Percentiles rank a stretch among this genome's conserved stretches.
Conservation (phyloP, 768 basidiomycete genomes). For the Pleurotus tuoliensis region DNA sequence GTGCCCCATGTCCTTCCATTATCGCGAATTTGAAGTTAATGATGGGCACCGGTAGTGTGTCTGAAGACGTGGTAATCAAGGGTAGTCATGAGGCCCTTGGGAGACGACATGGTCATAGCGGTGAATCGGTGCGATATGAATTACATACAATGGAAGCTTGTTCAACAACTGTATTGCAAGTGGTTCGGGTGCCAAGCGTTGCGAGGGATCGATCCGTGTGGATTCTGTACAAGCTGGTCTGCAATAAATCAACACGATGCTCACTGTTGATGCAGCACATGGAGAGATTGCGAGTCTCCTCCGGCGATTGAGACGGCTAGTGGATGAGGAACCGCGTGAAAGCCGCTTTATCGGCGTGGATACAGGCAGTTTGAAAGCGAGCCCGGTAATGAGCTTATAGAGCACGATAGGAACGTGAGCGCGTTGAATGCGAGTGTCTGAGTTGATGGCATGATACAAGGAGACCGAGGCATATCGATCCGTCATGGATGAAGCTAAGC, state of each 20-base stretch:
- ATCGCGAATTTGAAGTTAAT: too few species aligned
- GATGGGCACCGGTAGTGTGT: too few species aligned
- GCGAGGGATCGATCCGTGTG: conserved; percentile 2
- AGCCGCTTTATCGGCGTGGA: conserved; percentile 6
- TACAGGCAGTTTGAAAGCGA: not conserved
- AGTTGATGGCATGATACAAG: not conserved
- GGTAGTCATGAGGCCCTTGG: conserved; percentile 1
- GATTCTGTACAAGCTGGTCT: not conserved
- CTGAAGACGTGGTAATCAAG: not conserved
- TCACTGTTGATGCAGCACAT: not conserved
- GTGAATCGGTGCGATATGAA: conserved; percentile 3
- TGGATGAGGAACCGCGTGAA: conserved; percentile 3
- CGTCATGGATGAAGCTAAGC: too few species aligned
- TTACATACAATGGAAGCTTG: not conserved
- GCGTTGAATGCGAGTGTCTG: not conserved
- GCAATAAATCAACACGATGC: not conserved
- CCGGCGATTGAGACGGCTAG: not conserved
- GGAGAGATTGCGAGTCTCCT: conserved; percentile 1
- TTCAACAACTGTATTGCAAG: not conserved
- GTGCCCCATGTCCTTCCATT: not conserved
- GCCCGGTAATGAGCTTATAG: not conserved
- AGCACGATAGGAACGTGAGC: not conserved
- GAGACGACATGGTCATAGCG: not conserved
- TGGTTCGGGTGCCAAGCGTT: not conserved
- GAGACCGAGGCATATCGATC: too few species aligned